Percentiles rank a stretch among this genome's conserved stretches.
These are phyloP conservation scores for Trichosporon sp. DNA, from an alignment of 1,284 basidiomycete genomes.

Conservation along the genomic window DNA sequence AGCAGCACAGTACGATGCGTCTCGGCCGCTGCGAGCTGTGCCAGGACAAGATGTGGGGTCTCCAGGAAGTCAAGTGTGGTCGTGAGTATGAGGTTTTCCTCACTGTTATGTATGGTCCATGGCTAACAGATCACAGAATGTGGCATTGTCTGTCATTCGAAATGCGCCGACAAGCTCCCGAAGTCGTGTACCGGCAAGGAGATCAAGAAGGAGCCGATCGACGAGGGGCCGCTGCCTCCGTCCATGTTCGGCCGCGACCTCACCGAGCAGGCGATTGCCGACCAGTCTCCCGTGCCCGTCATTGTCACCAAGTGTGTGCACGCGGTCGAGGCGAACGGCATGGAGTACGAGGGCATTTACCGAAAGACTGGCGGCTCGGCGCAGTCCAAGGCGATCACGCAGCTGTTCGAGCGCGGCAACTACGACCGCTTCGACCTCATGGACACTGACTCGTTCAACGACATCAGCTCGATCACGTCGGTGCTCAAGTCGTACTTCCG, in stretches of 20 bases:
- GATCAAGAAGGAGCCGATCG: conserved; percentile 12
- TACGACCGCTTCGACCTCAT: conserved; percentile 80
- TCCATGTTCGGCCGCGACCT: conserved; percentile 89
- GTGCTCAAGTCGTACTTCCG: conserved; percentile 97
- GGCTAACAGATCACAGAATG: conserved; percentile 37
- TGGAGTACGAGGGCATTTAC: conserved; percentile 66
- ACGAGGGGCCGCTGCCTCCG: conserved; percentile 53
- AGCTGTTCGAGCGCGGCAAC: conserved; percentile 88
- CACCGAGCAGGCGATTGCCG: conserved; percentile 70
- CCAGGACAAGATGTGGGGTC: conserved; percentile 97
- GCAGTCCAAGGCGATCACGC: conserved; percentile 87
- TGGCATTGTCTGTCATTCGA: conserved; percentile 50
- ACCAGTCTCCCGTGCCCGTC: conserved; percentile 69
- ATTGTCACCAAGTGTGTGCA: conserved; percentile 94
- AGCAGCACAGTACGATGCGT: conserved; percentile 79
- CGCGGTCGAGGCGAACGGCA: conserved; percentile 80
- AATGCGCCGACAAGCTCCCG: conserved; percentile 48
- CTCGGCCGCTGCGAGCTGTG: conserved; percentile 92
- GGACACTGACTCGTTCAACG: conserved; percentile 83
- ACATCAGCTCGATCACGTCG: conserved; percentile 92
- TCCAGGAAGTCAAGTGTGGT: conserved; percentile 77
- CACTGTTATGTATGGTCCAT: neutral
- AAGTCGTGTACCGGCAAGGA: conserved; percentile 39
- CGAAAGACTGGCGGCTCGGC: conserved; percentile 92
- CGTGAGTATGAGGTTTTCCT: conserved; percentile 55